Percentiles rank a stretch among this genome's conserved stretches.
phyloP scores from a whole-genome alignment of 495 filamentous ascomycete species.

The Tuber calosporum region DNA sequence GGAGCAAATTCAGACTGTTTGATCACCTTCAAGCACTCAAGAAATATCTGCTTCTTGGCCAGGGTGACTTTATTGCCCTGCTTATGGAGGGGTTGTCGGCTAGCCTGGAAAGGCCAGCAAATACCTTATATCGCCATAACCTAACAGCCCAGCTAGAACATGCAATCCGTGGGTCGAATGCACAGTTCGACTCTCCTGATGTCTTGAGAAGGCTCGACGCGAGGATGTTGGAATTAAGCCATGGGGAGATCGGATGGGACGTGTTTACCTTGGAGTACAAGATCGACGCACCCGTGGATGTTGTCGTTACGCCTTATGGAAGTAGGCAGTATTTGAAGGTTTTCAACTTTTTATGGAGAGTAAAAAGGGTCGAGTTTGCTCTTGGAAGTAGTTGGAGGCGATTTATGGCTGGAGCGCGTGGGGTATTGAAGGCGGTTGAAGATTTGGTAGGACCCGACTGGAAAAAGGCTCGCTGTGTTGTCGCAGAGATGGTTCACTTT shows the following conservation, averaged over 20 bases:
- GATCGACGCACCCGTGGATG: constrained; percentile 93
- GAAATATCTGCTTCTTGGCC: constrained; percentile 86
- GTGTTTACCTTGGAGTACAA: constrained; percentile 99
- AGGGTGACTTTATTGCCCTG: constrained; percentile 94
- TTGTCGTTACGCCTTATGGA: constrained; percentile 90
- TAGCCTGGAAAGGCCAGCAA: constrained; percentile 90
- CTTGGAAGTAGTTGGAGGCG: constrained; percentile 85
- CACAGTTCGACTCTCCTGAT: constrained; percentile 90
- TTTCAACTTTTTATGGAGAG: constrained; percentile 98
- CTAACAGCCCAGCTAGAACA: constrained; percentile 95
- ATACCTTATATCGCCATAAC: constrained; percentile 88
- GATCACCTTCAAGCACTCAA: constrained; percentile 88
- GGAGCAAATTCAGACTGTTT: constrained; percentile 83
- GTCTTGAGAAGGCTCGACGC: constrained; percentile 88
- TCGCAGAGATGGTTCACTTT: constrained; percentile 98
- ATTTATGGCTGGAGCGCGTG: constrained; percentile 89
- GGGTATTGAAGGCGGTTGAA: constrained; percentile 76
- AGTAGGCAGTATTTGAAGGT: constrained; percentile 96
- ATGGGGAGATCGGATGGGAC: constrained; percentile 98
- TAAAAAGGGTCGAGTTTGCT: constrained; percentile 95
- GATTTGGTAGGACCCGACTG: constrained; percentile 72
- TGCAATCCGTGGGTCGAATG: constrained; percentile 93
- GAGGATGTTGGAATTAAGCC: constrained; percentile 87
- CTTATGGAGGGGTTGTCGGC: constrained; percentile 93
- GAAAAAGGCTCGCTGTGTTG: constrained; percentile 77